Conservation (phyloP, 768 basidiomycete genomes). For the Flagelloscypha sp. region DNA sequence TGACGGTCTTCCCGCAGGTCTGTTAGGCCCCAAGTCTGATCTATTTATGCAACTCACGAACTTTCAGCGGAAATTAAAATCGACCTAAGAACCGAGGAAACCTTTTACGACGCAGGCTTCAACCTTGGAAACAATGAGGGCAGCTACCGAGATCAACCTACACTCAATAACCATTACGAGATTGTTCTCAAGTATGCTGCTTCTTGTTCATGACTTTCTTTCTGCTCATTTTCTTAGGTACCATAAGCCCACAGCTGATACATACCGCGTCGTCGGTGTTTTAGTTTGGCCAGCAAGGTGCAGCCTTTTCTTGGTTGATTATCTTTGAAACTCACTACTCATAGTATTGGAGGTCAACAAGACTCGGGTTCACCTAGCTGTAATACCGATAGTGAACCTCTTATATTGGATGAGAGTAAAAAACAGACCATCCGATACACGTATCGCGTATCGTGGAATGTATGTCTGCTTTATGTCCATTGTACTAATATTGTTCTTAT, state of each 20-base stretch:
- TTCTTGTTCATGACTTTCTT: not conserved
- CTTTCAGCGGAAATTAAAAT: slow-evolving; percentile 91
- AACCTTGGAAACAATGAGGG: slow-evolving; percentile 77
- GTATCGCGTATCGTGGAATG: slow-evolving; percentile 83
- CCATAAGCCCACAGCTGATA: slow-evolving; percentile 58
- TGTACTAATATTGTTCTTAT: slow-evolving; percentile 2
- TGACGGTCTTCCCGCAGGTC: slow-evolving; percentile 88
- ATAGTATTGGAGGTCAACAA: slow-evolving; percentile 59
- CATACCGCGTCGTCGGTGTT: slow-evolving; percentile 88
- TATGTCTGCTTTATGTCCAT: slow-evolving; percentile 25
- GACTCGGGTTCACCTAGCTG: slow-evolving; percentile 45
- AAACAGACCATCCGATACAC: slow-evolving; percentile 71
- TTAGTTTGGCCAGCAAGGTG: slow-evolving; percentile 69
- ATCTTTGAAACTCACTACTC: not conserved
- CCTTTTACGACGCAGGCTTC: slow-evolving; percentile 92
- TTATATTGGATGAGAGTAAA: slow-evolving; percentile 54
- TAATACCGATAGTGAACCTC: slow-evolving; percentile 33
- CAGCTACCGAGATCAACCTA: slow-evolving; percentile 47
- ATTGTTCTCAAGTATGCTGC: slow-evolving; percentile 59
- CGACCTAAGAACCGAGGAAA: slow-evolving; percentile 69
- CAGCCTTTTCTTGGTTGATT: not conserved
- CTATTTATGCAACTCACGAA: no score
- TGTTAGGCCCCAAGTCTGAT: no score
- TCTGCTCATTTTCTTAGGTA: slow-evolving; percentile 44
- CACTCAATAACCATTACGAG: slow-evolving; percentile 90